Conservation (phyloP, 768 basidiomycete species). For the Arthromyces matolae region DNA sequence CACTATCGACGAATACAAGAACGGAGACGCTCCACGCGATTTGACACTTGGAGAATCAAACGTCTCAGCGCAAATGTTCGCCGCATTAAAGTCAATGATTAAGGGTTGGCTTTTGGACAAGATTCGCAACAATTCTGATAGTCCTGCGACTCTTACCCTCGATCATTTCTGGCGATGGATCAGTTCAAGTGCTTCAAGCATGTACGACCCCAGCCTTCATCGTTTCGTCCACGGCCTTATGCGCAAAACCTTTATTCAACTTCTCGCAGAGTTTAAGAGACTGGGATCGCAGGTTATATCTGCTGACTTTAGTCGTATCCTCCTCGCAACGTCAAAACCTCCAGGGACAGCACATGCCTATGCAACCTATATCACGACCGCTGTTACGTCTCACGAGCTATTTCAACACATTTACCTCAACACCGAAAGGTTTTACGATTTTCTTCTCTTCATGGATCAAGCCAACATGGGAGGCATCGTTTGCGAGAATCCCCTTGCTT, state of each 20-base stretch:
- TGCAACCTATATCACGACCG: slow-evolving; percentile 90
- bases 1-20: slow-evolving; percentile 86
- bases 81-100: slow-evolving; percentile 81
- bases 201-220: slow-evolving; percentile 92
- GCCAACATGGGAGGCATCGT: slow-evolving; percentile 89
- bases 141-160: slow-evolving; percentile 66
- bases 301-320: slow-evolving; percentile 87
- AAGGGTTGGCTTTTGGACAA: slow-evolving; percentile 90
- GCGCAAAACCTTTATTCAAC: slow-evolving; percentile 96
- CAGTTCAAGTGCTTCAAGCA: slow-evolving; percentile 74
- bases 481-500: slow-evolving; percentile 72
- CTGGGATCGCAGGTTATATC: slow-evolving; percentile 91
- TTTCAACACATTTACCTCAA: slow-evolving; percentile 91
- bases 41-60: slow-evolving; percentile 87
- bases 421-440: slow-evolving; percentile 89
- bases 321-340: slow-evolving; percentile 93
- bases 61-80: slow-evolving; percentile 83
- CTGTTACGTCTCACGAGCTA: slow-evolving; percentile 90
- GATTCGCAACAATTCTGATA: slow-evolving; percentile 61
- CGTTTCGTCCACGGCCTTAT: slow-evolving; percentile 93
- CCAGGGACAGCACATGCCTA: slow-evolving; percentile 94
- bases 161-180: slow-evolving; percentile 99
- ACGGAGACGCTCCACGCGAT: slow-evolving; percentile 63
- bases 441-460: slow-evolving; percentile 91
- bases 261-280: slow-evolving; percentile 93